Conservation (phyloP, 768 basidiomycete species). For the Fibroporia radiculosa region DNA sequence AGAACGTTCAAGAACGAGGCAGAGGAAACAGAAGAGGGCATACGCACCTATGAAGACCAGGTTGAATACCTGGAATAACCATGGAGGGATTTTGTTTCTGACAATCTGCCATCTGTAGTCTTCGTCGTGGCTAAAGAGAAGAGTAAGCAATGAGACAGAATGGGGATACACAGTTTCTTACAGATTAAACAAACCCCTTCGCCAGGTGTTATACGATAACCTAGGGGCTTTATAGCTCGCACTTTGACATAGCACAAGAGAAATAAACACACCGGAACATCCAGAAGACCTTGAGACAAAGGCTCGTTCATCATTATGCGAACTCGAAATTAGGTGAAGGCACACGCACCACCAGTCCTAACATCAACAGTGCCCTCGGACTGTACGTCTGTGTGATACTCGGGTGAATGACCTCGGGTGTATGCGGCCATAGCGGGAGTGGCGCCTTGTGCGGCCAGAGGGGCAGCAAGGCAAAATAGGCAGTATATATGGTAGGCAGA, state of each 20-base stretch:
- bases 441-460: slow-evolving; percentile 34
- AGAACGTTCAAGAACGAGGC: background rate
- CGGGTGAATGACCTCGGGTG: slow-evolving; percentile 36
- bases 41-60: slow-evolving; percentile 61
- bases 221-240: slow-evolving; percentile 22
- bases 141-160: slow-evolving; percentile 1
- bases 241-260: background rate
- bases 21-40: background rate
- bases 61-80: slow-evolving; percentile 56
- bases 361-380: slow-evolving; percentile 69
- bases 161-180: too few species aligned
- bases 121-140: slow-evolving; percentile 54
- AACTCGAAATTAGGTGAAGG: background rate
- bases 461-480: slow-evolving; percentile 75
- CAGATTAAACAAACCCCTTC: slow-evolving; percentile 75
- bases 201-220: slow-evolving; percentile 73
- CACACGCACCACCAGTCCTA: slow-evolving; percentile 48
- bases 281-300: slow-evolving; percentile 9
- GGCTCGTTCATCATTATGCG: background rate
- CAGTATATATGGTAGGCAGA: slow-evolving; percentile 74
- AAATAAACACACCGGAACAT: slow-evolving; percentile 15
- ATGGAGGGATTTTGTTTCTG: slow-evolving; percentile 45
- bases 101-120: slow-evolving; percentile 90
- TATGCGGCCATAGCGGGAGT: slow-evolving; percentile 48
- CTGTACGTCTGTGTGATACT: slow-evolving; percentile 41